These are phyloP conservation scores for Pittosporum tobira DNA, from an alignment of 129 eudicot genomes.

Conservation along the genomic window DNA sequence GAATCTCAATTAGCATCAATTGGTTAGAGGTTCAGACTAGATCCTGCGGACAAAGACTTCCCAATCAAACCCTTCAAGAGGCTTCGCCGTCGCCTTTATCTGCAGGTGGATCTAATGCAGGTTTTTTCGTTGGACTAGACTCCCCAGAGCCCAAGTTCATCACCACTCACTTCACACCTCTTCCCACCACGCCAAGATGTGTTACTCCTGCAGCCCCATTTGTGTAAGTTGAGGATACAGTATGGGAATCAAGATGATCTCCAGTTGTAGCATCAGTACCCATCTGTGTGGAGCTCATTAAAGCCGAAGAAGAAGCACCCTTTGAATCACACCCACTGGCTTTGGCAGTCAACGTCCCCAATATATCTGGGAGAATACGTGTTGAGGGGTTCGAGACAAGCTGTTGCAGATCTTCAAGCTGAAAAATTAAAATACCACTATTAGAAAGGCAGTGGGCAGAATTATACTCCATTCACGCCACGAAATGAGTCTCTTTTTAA, in stretches of 20 bases:
- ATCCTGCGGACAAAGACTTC: neutral
- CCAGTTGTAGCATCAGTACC: slow-evolving; percentile 37
- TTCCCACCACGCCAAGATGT: slow-evolving; percentile 92
- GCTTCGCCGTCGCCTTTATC: slow-evolving; percentile 37
- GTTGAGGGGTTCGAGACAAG: slow-evolving; percentile 56
- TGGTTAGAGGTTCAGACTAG: neutral
- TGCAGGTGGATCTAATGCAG: slow-evolving; percentile 34
- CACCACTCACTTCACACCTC: slow-evolving; percentile 89
- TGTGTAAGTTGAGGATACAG: slow-evolving; percentile 65
- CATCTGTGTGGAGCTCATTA: slow-evolving; percentile 40
- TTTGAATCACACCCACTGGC: slow-evolving; percentile 38
- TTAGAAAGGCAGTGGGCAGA: slow-evolving; percentile 4
- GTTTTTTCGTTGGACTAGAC: slow-evolving; percentile 44
- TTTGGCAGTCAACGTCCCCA: slow-evolving; percentile 62
- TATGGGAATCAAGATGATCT: slow-evolving; percentile 42
- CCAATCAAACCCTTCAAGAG: slow-evolving; percentile 26
- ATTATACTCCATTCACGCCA: too few species aligned
- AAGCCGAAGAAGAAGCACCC: slow-evolving; percentile 25
- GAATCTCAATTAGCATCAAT: neutral
- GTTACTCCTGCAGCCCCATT: slow-evolving; percentile 62
- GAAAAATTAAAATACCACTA: slow-evolving; percentile 17
- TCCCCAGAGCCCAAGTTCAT: slow-evolving; percentile 38
- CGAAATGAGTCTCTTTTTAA: too few species aligned
- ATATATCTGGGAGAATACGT: slow-evolving; percentile 60
- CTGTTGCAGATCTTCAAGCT: slow-evolving; percentile 98